Evolutionary conservation across 768 basidiomycete genomes (phyloP), one percentile per base, ranked within the genome.

Genomic region (Boletus rubescentipes): DNA sequence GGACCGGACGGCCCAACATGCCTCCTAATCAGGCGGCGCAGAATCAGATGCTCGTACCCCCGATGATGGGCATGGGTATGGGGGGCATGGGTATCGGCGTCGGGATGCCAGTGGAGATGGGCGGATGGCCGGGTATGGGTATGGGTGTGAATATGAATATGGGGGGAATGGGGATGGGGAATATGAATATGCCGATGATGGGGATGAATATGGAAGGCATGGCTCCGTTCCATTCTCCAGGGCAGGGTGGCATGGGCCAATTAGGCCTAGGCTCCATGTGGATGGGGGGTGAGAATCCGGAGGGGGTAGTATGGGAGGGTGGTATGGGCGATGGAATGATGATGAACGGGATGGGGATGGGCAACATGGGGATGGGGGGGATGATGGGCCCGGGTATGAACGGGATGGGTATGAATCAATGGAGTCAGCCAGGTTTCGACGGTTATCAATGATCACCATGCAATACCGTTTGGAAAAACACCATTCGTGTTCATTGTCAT

Each of bases 1-100:
- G 70, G 29, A 41, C 53, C 5, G 58, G 60, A 14, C 57, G 62
- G 18, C 57, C 59, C 4, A 57, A 53, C 41, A 45, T 55, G 34
- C 29, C 61, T 1, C 54, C 41, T 5, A 58, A 58, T 18, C 67
- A 67, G 44, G 49, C 53, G 21, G 54, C 53, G 5, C 61, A 60
- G 49, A 70, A 63, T 50, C 62, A 55, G 54, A 66, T 67, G 63
- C 55, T 74, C 65, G 69, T 76, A 39, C 59, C 72, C 46, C 72
- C 72, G 21, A 75, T 76, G 75, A 72, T 75, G 69, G 73, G 72
- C 9, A 75, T 77, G 71, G 73, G 74, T 4, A 75, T 77, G 71
- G 73, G 73, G 44, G 70, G 68, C 2, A 63, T 72, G 68, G 72
- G 69, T 39, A 73, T 81, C 57, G 71, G 73, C 1, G 51, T 65